Evolutionary conservation across 441 rosid species (phyloP).

Genomic region (Jatropha podagrica): DNA sequence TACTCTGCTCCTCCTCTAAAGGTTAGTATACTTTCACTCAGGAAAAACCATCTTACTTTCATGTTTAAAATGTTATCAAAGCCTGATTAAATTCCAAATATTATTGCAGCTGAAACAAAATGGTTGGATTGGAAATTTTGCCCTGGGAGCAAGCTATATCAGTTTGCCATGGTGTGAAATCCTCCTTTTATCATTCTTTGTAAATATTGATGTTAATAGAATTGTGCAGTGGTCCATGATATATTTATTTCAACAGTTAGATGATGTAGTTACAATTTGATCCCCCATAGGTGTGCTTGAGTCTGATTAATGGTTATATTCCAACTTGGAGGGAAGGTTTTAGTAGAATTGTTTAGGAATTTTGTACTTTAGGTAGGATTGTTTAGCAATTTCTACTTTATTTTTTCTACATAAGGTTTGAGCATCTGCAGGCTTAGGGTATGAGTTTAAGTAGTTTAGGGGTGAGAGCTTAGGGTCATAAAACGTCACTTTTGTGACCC

Average conservation of each 20-base stretch:
- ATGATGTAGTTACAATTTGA: too few species aligned
- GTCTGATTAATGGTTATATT: too few species aligned
- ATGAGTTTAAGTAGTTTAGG: too few species aligned
- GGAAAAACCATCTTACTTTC: slow-evolving; percentile 7
- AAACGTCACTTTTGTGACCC: neutral
- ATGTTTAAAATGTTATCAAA: slow-evolving; percentile 19
- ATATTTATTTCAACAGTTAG: neutral
- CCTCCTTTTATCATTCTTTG: slow-evolving; percentile 13
- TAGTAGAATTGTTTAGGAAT: too few species aligned
- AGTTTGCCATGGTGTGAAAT: slow-evolving; percentile 85
- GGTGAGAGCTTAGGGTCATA: too few species aligned
- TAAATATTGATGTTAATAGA: neutral
- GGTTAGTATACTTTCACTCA: slow-evolving; percentile 42
- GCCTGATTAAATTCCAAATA: slow-evolving; percentile 25
- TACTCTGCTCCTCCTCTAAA: slow-evolving; percentile 99
- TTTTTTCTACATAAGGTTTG: too few species aligned
- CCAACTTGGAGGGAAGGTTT: too few species aligned
- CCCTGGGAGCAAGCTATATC: slow-evolving; percentile 95
- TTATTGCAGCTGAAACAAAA: slow-evolving; percentile 89
- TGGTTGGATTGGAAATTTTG: slow-evolving; percentile 98
- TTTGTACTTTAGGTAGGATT: too few species aligned
- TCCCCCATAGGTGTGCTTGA: too few species aligned
- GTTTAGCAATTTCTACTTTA: too few species aligned
- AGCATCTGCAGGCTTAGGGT: too few species aligned
- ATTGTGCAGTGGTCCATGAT: neutral